Evolutionary conservation across 371 early-diverging fungal genomes (phyloP).

Genomic region (Apophysomyces sp.): DNA sequence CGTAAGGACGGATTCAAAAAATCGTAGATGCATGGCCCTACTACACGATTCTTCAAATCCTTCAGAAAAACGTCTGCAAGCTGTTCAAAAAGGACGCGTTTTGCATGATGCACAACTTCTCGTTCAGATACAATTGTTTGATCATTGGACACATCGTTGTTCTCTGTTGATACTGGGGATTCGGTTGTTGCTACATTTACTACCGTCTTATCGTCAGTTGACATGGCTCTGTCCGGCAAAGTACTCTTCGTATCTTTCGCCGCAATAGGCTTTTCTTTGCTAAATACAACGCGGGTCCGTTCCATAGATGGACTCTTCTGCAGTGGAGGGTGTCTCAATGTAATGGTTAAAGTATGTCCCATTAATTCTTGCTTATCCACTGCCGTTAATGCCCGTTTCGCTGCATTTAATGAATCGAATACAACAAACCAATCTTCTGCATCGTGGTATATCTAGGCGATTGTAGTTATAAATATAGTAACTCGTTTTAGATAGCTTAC

Average conservation of each 20-base stretch:
- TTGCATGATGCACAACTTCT: constrained; percentile 31
- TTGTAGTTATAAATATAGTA: neutral
- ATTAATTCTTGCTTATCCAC: constrained; percentile 40
- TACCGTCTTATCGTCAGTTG: neutral
- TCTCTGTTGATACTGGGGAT: neutral
- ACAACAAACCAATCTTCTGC: constrained; percentile 59
- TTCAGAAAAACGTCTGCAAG: constrained; percentile 60
- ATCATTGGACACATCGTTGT: neutral
- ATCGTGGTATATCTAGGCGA: constrained; percentile 35
- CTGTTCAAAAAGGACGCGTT: constrained; percentile 45
- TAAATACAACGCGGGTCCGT: neutral
- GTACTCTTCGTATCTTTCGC: neutral
- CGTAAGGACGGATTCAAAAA: constrained; percentile 37
- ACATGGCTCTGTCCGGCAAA: neutral
- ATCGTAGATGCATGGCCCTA: constrained; percentile 56
- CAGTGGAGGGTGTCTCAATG: constrained; percentile 17
- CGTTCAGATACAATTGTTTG: neutral
- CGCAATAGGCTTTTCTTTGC: neutral
- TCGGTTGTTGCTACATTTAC: neutral
- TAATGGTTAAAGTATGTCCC: constrained; percentile 45
- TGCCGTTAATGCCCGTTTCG: constrained; percentile 51
- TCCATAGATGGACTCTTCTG: neutral
- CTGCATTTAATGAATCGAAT: constrained; percentile 52
- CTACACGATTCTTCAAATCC: constrained; percentile 57
- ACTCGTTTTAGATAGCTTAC: constrained; percentile 12